Conservation (phyloP, 2,329 filamentous ascomycete species). For the Aureobasidium zeae region DNA sequence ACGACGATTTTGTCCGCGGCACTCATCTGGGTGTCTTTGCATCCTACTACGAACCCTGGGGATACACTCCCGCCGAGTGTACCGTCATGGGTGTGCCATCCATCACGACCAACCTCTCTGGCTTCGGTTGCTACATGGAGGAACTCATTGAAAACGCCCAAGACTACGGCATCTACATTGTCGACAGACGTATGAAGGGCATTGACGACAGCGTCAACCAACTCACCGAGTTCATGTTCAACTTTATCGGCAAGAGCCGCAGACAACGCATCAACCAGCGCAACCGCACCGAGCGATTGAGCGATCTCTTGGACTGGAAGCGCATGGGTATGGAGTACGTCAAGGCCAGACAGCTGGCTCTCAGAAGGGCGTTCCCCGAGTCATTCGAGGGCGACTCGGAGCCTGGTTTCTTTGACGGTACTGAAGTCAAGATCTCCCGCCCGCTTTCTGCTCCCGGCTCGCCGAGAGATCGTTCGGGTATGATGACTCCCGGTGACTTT, state of each 20-base stretch:
- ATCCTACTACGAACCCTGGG: conserved; percentile 99
- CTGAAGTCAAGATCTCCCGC: conserved; percentile 89
- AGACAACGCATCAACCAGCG: conserved; percentile 97
- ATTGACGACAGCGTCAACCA: conserved; percentile 97
- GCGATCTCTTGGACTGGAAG: conserved; percentile 96
- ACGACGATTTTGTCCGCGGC: conserved; percentile 96
- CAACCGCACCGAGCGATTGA: conserved; percentile 89
- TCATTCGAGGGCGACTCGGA: conserved; percentile 72
- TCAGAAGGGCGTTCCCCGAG: conserved; percentile 81
- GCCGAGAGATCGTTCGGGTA: conserved; percentile 78
- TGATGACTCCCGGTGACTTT: conserved; percentile 99
- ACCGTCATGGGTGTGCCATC: conserved; percentile 98
- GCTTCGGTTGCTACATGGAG: conserved; percentile 99
- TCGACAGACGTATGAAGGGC: conserved; percentile 88
- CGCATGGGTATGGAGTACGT: conserved; percentile 99
- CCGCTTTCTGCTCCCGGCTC: conserved; percentile 92
- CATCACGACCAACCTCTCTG: conserved; percentile 95
- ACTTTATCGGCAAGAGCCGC: conserved; percentile 86
- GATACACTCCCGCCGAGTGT: conserved; percentile 95
- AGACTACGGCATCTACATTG: conserved; percentile 98
- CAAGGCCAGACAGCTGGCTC: conserved; percentile 86
- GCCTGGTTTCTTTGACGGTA: conserved; percentile 82
- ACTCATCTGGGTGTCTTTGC: conserved; percentile 93
- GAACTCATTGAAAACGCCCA: conserved; percentile 96
- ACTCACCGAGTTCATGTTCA: conserved; percentile 82